Base-by-base conservation (phyloP, 495 filamentous ascomycete species). In the Aspergillus cristatus region DNA sequence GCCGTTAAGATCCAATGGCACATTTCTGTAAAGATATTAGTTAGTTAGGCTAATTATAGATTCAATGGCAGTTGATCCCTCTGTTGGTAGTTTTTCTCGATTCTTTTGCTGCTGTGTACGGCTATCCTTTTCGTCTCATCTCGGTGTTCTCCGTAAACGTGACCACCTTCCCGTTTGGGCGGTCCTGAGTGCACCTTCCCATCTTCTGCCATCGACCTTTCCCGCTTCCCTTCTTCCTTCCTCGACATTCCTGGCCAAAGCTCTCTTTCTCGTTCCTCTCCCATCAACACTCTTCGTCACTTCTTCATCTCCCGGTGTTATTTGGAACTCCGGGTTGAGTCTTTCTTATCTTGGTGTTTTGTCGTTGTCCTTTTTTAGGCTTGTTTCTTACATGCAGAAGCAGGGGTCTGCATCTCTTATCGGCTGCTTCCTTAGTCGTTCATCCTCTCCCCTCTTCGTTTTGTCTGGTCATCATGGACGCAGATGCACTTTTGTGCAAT, bases 401-500 rank as follows among this genome's bases (percentile, higher is more conserved):
- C 44, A 41, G 37, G 41, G n/a, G 39, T 38, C 35, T 35, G 30
- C 43, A 29, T 25, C 35, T 48, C 41, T 53, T 55, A 49, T 42
- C 45, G 54, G 53, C 57, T 50, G 42, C 51, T 58, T 55, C 51
- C 55, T 42, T 45, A 13, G 32, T 38, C 29, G 7, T 15, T 33
- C 32, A 34, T 18, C 28, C 41, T 18, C 37, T 26, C 32, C 39
- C 32, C 26, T 20, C 44, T 43, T 28, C 26, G 37, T 25, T 7
- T 45, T 24, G 16, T 40, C 24, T n/a, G 3, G 5, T 30, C 47
- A 60, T 47, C 36, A 74, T 75, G 71, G 58, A 62, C 46, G 45
- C 50, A 16, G 72, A 86, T 45, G 73, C 78, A 30, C 74, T 94
- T 18, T 61, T 71, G 45, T 95, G 88, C 73, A 81, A 65, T 40